Evolutionary conservation across 1,139 yeast genomes (phyloP).

Genomic region (Eremothecium coryli): DNA sequence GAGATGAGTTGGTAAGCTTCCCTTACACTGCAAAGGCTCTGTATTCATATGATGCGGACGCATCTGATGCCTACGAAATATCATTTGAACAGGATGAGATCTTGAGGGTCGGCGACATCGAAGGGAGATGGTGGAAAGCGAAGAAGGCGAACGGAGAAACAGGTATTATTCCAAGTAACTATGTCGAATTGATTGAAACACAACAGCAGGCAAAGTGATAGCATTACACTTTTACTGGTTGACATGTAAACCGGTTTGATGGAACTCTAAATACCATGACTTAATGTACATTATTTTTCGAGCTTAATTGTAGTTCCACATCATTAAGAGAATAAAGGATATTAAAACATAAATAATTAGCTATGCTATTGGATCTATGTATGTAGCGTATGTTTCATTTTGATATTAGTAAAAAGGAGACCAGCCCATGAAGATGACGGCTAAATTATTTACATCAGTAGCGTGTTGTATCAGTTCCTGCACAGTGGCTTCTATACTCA

Average conservation of each 20-base stretch:
- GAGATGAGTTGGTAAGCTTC: constrained; percentile 42
- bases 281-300: too few species aligned
- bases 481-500: constrained; percentile 78
- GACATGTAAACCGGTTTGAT: too few species aligned
- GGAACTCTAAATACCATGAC: too few species aligned
- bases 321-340: too few species aligned
- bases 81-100: constrained; percentile 86
- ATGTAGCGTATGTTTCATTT: too few species aligned
- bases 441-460: constrained; percentile 53
- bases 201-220: background rate
- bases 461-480: constrained; percentile 77
- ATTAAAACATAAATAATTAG: too few species aligned
- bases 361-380: too few species aligned
- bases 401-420: constrained; percentile 37
- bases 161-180: constrained; percentile 95
- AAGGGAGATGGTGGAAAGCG: constrained; percentile 99
- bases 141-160: constrained; percentile 81
- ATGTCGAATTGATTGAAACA: constrained; percentile 56
- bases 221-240: constrained; percentile 1
- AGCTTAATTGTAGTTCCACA: too few species aligned
- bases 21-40: constrained; percentile 82
- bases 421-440: constrained; percentile 82
- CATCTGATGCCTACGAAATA: constrained; percentile 87
- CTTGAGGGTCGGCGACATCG: constrained; percentile 82
- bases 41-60: constrained; percentile 84